Base-by-base conservation (phyloP, 2,329 filamentous ascomycete species). In the Byssochlamys sp. region DNA sequence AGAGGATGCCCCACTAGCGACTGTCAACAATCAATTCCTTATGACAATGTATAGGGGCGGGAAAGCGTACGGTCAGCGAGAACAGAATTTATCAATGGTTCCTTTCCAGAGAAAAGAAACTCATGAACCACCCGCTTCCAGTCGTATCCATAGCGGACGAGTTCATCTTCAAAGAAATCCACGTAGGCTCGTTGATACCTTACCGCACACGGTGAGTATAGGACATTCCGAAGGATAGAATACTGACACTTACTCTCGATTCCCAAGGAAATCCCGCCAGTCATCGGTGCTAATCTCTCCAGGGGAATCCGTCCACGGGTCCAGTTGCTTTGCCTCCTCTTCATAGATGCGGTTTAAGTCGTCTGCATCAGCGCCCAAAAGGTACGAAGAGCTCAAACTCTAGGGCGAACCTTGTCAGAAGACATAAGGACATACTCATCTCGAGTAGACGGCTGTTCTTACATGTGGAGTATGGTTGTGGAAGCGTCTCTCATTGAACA, bases 121-220 rank as follows among this genome's bases (percentile, higher is more conserved):
- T 91, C 83, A 2, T 84, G 77, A 7, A 95, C 77, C 2, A 95
- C 83, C 55, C 80, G 78, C 68, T 87, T 89, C 90, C 94, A 96
- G 68, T 96, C 83, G 70, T 96, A 97, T 35, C 84, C 80, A 65
- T 86, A 83, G 19, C 78, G 77, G 2, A 89, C 91, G 29, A 97
- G 78, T 66, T 90, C 85, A 70, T 99, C 94, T 71, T 99, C 94
- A 69, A 95, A 97, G 70, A 94, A 97, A 71, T 99, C 91, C 57
- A 99, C 79, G 68, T 87, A 99, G 0, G 91, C 92, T 59, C 92
- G 83, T 73, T 99, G 90, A 68, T 95, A 96, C 61, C 78, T 84
- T 31, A 14, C 26, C 25, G 29, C 7, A 45, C 50, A 31, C 27
- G 12, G 49, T 59, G 35, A 60, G 49, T 49, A 53, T 24, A 27